These are phyloP conservation scores for Plenodomus tracheiphilus DNA, from an alignment of 2,329 filamentous ascomycete species.

Conservation along the genomic window DNA sequence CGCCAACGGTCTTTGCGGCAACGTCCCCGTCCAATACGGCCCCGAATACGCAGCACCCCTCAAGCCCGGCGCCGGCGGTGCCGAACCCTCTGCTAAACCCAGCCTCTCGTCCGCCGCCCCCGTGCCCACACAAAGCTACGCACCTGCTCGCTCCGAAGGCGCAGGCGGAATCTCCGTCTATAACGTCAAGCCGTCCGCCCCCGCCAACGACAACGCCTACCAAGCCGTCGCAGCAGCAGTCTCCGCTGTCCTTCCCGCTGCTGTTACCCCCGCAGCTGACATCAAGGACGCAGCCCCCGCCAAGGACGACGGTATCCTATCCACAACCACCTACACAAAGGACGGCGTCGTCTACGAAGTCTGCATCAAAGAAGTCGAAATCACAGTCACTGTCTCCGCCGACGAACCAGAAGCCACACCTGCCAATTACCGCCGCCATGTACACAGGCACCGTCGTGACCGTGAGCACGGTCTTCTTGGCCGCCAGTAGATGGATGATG, in stretches of 20 bases:
- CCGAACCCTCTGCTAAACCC: slow-evolving; percentile 25
- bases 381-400: slow-evolving; percentile 46
- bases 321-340: slow-evolving; percentile 49
- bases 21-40: slow-evolving; percentile 54
- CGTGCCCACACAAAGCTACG: slow-evolving; percentile 42
- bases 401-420: slow-evolving; percentile 15
- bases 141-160: slow-evolving; percentile 30
- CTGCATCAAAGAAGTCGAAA: slow-evolving; percentile 48
- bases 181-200: slow-evolving; percentile 21
- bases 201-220: slow-evolving; percentile 1
- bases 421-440: slow-evolving; percentile 20
- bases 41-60: slow-evolving; percentile 46
- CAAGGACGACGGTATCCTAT: slow-evolving; percentile 30
- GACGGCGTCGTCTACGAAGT: slow-evolving; percentile 51
- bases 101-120: slow-evolving; percentile 21
- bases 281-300: slow-evolving; percentile 5
- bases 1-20: slow-evolving; percentile 67
- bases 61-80: slow-evolving; percentile 21
- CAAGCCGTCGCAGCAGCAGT: slow-evolving; percentile 7
- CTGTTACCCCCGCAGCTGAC: slow-evolving; percentile 27
- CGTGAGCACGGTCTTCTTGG: too few species aligned
- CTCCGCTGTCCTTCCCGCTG: slow-evolving; percentile 12
- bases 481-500: too few species aligned
- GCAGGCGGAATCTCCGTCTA: slow-evolving; percentile 42
- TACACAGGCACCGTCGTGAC: slow-evolving; percentile 31